phyloP scores from a whole-genome alignment of 2,329 filamentous ascomycete species.

The Trichoderma afroharzianum region DNA sequence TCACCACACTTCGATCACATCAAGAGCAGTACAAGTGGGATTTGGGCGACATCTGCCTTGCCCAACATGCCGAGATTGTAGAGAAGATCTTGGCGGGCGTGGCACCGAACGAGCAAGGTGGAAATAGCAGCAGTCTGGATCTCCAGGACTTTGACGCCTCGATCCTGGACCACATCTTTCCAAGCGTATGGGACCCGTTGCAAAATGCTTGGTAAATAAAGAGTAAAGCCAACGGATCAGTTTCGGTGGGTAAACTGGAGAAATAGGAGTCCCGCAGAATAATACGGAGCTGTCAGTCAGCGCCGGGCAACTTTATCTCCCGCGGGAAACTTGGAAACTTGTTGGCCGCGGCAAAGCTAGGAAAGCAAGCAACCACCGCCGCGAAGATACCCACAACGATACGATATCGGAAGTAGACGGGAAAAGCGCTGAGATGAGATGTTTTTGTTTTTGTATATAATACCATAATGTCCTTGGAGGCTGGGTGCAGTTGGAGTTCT shows the following conservation, averaged over 20 bases:
- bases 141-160: conserved; percentile 32
- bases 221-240: not conserved
- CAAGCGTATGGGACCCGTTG: conserved; percentile 36
- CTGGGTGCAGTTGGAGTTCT: not conserved
- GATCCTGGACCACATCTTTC: conserved; percentile 34
- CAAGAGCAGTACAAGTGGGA: conserved; percentile 44
- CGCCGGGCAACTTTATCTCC: not conserved
- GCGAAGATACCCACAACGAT: conserved; percentile 10
- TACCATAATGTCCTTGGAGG: not conserved
- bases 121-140: conserved; percentile 19
- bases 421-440: not conserved
- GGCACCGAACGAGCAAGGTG: conserved; percentile 22
- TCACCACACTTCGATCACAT: conserved; percentile 38
- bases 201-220: conserved; percentile 32
- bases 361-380: conserved; percentile 5
- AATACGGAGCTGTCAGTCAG: conserved; percentile 1
- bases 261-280: not conserved
- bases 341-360: conserved; percentile 19
- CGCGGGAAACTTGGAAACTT: conserved; percentile 19
- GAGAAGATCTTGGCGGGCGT: conserved; percentile 39
- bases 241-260: not conserved
- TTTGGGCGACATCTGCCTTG: conserved; percentile 47
- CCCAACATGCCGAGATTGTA: conserved; percentile 45
- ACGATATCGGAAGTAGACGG: conserved; percentile 20
- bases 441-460: not conserved